Evolutionary conservation across 306 rosid genomes (phyloP), one percentile per base, ranked within the genome.

Genomic region (Rubus parviflorus): DNA sequence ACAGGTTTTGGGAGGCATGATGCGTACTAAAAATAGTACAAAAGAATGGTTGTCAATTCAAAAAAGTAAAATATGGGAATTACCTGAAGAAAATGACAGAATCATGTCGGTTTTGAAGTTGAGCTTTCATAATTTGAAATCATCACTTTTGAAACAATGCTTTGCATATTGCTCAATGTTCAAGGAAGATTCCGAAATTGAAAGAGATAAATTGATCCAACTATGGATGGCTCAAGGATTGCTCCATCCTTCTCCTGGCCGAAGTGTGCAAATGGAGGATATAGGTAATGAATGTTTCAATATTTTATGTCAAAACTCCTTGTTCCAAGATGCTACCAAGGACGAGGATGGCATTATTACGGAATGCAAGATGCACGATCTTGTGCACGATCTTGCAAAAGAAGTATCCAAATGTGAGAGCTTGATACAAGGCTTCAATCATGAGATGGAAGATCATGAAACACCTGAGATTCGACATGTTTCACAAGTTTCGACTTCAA

Each of bases 151-250:
- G 12, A 80, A 73, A 30, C 70, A 73, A 66, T 80, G 83, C 37
- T 80, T 80, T 66, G 74, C 75, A 41, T 80, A 80, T 30, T 73
- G 83, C 68, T 54, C 83, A 8, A 7, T 40, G 46, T 40, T 64
- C 2, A 64, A 0, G 23, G 14, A 66, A 40, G 79, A 66, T 51
- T 23, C 3, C 2, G 4, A 45, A 56, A 65, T 80, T 0, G 17
- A 9, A 12, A 79, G 38, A 23, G 68, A 70, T 12, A 56, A 49
- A 7, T 63, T 77, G 25, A 20, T 70, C 25, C 81, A 58, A 15
- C 49, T 60, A 3, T 77, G 82, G 82, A 64, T 72, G 51, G 82
- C 74, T 38, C 67, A 79, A 15, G 82, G 78, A 16, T 79, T 79
- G 14, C 70, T 79, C 46, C 68, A 52, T 6, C 51, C n/a, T 1